These are phyloP conservation scores for Sporothrix euskadiensis DNA, from an alignment of 2,329 filamentous ascomycete species.

Conservation along the genomic window DNA sequence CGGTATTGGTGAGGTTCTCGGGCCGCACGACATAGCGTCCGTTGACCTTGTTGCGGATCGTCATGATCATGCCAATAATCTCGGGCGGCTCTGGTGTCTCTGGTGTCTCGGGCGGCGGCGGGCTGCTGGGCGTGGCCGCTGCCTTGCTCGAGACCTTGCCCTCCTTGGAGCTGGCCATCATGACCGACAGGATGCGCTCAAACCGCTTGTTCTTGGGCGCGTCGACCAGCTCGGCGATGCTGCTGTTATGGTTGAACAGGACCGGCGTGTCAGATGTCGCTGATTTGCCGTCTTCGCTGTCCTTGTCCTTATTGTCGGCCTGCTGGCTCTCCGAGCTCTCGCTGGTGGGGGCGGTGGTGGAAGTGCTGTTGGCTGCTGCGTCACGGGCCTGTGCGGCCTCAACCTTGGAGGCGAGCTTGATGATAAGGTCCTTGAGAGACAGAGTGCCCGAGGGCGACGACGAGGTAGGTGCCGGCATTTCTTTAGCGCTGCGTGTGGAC, in stretches of 20 bases:
- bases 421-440: constrained; percentile 52
- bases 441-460: constrained; percentile 30
- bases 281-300: constrained; percentile 27
- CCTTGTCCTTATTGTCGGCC: constrained; percentile 33
- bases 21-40: constrained; percentile 64
- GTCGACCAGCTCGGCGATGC: constrained; percentile 33
- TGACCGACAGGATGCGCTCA: constrained; percentile 52
- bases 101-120: not conserved
- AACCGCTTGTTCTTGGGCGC: constrained; percentile 50
- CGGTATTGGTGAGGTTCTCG: constrained; percentile 41
- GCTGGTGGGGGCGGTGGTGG: not conserved
- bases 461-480: constrained; percentile 9
- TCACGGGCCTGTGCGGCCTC: constrained; percentile 38
- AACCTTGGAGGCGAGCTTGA: constrained; percentile 52
- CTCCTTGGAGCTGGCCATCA: constrained; percentile 44
- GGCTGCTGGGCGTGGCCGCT: constrained; percentile 10
- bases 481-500: not conserved
- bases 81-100: constrained; percentile 34
- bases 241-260: not conserved
- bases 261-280: not conserved
- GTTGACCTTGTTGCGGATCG: constrained; percentile 68
- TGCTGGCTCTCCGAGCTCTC: not conserved
- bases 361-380: not conserved
- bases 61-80: constrained; percentile 70
- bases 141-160: not conserved